Conservation (phyloP, 805 yeast species). For the Metschnikowia reukaufii region DNA sequence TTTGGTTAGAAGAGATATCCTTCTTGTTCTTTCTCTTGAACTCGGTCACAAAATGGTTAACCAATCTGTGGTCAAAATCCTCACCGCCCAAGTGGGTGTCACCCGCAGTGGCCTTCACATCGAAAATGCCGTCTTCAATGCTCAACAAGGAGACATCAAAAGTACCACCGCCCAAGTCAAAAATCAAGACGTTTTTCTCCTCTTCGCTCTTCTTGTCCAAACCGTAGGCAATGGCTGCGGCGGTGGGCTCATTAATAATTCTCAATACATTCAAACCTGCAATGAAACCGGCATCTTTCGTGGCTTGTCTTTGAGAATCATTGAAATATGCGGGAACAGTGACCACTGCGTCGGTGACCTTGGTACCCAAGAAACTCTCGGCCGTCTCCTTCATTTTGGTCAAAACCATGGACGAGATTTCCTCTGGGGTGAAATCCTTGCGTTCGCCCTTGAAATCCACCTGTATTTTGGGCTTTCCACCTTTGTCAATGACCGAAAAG, state of each 20-base stretch:
- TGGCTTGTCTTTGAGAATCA: slow-evolving; percentile 47
- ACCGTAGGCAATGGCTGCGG: slow-evolving; percentile 48
- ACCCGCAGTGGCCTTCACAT: slow-evolving; percentile 87
- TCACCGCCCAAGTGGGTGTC: slow-evolving; percentile 80
- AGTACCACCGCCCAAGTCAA: slow-evolving; percentile 98
- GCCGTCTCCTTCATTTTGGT: slow-evolving; percentile 92
- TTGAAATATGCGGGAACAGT: slow-evolving; percentile 47
- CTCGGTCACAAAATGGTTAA: slow-evolving; percentile 88
- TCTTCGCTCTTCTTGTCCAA: slow-evolving; percentile 51
- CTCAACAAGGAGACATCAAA: slow-evolving; percentile 87
- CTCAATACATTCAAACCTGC: slow-evolving; percentile 48
- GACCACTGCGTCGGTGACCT: slow-evolving; percentile 58
- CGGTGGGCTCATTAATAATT: slow-evolving; percentile 47
- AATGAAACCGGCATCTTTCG: slow-evolving; percentile 45
- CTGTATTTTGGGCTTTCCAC: slow-evolving; percentile 83
- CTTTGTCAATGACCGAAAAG: slow-evolving; percentile 71
- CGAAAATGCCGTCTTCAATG: slow-evolving; percentile 89
- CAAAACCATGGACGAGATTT: slow-evolving; percentile 89
- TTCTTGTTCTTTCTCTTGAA: slow-evolving; percentile 98
- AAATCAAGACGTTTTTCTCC: slow-evolving; percentile 88
- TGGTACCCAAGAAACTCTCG: slow-evolving; percentile 82
- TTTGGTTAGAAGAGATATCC: slow-evolving; percentile 89
- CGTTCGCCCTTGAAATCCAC: slow-evolving; percentile 88
- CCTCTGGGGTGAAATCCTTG: slow-evolving; percentile 89
- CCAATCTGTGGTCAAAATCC: slow-evolving; percentile 96